Evolutionary conservation across 1,284 basidiomycete species (phyloP).

Genomic region (Ganoderma meredithae): DNA sequence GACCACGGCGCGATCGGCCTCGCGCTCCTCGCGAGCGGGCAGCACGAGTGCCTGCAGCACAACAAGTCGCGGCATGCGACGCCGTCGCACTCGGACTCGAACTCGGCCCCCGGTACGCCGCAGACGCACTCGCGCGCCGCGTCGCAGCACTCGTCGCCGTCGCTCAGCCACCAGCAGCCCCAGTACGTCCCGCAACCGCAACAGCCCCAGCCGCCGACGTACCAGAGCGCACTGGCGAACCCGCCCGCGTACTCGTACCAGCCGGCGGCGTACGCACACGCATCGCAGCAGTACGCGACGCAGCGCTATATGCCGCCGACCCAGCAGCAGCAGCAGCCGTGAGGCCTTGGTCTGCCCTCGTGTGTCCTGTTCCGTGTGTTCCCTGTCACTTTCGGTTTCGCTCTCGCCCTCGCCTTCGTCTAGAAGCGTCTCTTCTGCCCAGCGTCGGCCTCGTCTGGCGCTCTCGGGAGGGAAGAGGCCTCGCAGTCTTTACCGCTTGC

Average conservation of each 20-base stretch:
- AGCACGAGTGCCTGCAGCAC: conserved; percentile 67
- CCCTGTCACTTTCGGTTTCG: conserved; percentile 14
- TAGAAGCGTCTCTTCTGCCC: conserved; percentile 12
- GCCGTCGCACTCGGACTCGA: conserved; percentile 35
- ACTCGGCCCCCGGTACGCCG: conserved; percentile 12
- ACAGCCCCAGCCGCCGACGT: conserved; percentile 43
- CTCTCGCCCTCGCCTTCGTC: neutral
- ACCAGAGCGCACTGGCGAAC: conserved; percentile 55
- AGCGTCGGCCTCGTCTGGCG: conserved; percentile 1
- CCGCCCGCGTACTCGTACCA: conserved; percentile 49
- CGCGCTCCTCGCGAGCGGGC: conserved; percentile 83
- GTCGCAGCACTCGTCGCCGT: conserved; percentile 35
- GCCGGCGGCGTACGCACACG: conserved; percentile 12
- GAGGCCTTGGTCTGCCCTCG: neutral
- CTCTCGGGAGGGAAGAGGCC: neutral
- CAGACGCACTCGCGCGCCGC: conserved; percentile 23
- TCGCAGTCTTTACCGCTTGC: neutral
- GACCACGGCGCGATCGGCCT: conserved; percentile 92
- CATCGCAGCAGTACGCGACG: conserved; percentile 23
- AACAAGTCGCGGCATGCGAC: conserved; percentile 39
- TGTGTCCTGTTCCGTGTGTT: neutral
- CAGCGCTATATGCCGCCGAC: conserved; percentile 13
- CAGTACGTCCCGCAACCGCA: conserved; percentile 16
- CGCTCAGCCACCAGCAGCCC: conserved; percentile 24
- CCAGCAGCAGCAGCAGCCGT: neutral